Evolutionary conservation across 371 early-diverging fungal species (phyloP).

Genomic region (Mucor saturninus): DNA sequence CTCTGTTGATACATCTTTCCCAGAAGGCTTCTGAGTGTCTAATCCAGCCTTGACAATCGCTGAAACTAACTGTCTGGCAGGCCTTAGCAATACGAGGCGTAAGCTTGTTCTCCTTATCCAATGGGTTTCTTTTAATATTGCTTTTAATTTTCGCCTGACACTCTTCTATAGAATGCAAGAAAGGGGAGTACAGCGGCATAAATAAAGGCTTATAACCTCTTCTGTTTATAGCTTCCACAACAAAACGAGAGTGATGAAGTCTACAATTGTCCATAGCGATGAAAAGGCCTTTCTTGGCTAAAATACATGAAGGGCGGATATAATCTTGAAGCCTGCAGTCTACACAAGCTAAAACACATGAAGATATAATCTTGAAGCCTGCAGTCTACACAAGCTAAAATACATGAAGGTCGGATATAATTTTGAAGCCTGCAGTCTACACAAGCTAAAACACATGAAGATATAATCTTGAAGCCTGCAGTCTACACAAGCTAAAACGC

Average conservation of each 20-base stretch:
- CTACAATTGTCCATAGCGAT: conserved; percentile 18
- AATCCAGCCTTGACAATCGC: conserved; percentile 11
- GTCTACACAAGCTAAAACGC: background rate
- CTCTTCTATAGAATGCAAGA: conserved; percentile 17
- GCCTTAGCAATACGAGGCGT: too few relatives aligned
- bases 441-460: background rate
- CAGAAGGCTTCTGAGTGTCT: conserved; percentile 9
- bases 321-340: background rate
- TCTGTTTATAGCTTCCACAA: conserved; percentile 9
- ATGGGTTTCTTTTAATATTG: conserved; percentile 4
- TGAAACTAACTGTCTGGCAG: background rate
- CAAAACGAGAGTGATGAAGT: conserved; percentile 13
- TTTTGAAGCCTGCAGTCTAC: background rate
- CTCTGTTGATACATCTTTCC: conserved; percentile 10
- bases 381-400: background rate
- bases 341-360: background rate
- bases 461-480: background rate
- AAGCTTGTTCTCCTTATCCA: background rate
- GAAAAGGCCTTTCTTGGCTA: conserved; percentile 4
- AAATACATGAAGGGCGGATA: background rate
- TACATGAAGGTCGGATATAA: background rate
- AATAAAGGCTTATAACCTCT: conserved; percentile 14
- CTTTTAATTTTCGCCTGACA: conserved; percentile 12
- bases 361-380: background rate
- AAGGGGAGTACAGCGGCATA: conserved; percentile 16